phyloP scores from a whole-genome alignment of 805 yeast genomes.

The Yarrowia sp. region DNA sequence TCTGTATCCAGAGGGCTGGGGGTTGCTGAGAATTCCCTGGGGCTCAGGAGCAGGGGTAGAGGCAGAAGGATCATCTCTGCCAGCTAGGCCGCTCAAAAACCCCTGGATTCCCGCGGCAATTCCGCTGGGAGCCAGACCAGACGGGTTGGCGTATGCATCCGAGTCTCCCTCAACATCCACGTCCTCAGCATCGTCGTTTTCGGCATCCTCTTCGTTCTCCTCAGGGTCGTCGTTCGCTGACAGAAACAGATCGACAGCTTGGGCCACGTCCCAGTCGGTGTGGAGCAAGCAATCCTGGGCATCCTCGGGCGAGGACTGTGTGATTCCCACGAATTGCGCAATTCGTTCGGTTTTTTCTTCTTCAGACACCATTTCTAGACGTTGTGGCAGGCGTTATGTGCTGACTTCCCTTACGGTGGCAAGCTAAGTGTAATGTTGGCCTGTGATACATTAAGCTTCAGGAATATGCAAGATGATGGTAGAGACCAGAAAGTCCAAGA shows the following conservation, averaged over 20 bases:
- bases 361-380: conserved; percentile 37
- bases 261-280: conserved; percentile 49
- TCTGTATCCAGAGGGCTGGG: conserved; percentile 33
- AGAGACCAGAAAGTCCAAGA: neutral
- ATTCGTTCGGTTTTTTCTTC: conserved; percentile 42
- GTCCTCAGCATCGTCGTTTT: conserved; percentile 35
- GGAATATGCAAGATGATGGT: conserved; percentile 9
- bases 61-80: conserved; percentile 29
- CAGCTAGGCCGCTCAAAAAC: conserved; percentile 23
- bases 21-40: conserved; percentile 13
- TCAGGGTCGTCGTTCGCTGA: conserved; percentile 36
- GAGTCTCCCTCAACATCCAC: conserved; percentile 12
- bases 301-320: conserved; percentile 51
- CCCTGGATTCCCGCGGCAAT: conserved; percentile 38
- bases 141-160: conserved; percentile 25
- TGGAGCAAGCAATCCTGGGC: conserved; percentile 53
- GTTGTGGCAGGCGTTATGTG: conserved; percentile 3
- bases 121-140: conserved; percentile 33
- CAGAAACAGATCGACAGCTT: conserved; percentile 40
- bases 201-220: conserved; percentile 28
- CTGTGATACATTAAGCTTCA: neutral
- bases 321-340: conserved; percentile 51
- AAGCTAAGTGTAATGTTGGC: conserved; percentile 34
- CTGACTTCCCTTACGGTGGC: conserved; percentile 16
- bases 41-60: conserved; percentile 19